A percentile compares a stretch with the other conserved stretches of the same genome.
phyloP scores from a whole-genome alignment of 805 yeast species.

The Cyberlindnera mycetangii region DNA sequence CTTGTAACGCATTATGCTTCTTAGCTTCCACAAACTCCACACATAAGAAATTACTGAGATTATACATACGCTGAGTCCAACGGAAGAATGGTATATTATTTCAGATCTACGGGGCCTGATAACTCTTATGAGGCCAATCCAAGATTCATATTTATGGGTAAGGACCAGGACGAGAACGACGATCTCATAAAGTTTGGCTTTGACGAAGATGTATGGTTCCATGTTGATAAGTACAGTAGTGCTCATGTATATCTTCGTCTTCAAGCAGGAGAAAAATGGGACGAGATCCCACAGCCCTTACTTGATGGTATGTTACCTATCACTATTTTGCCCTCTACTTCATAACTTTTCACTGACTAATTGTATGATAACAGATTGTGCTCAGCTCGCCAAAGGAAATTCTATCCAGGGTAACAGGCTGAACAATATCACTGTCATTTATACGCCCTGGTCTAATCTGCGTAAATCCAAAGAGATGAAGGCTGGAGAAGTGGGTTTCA shows the following conservation, averaged over 20 bases:
- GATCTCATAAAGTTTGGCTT: slow-evolving; percentile 58
- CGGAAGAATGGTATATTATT: slow-evolving; percentile 52
- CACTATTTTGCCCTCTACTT: neutral
- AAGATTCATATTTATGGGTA: slow-evolving; percentile 60
- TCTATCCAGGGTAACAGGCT: slow-evolving; percentile 74
- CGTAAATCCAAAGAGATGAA: slow-evolving; percentile 69
- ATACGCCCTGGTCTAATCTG: slow-evolving; percentile 73
- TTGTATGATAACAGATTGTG: slow-evolving; percentile 38
- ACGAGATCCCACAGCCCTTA: slow-evolving; percentile 49
- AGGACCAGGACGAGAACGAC: slow-evolving; percentile 70
- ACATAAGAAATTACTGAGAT: neutral
- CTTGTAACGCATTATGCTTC: neutral
- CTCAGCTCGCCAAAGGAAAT: slow-evolving; percentile 74
- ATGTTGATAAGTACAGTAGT: slow-evolving; percentile 71
- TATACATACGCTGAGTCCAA: no score
- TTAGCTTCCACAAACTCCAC: neutral
- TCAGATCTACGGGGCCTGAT: slow-evolving; percentile 35
- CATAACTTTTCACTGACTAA: neutral
- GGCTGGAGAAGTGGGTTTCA: slow-evolving; percentile 74
- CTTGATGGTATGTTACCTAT: slow-evolving; percentile 36
- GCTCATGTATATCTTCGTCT: slow-evolving; percentile 74
- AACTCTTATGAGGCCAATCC: slow-evolving; percentile 31
- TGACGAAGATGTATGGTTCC: slow-evolving; percentile 74
- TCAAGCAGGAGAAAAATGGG: slow-evolving; percentile 42
- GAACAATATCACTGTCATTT: slow-evolving; percentile 61